Evolutionary conservation across 352 stramenopile species (phyloP), one percentile per base, ranked within the genome.

Genomic region (Phytophthora hybrid): DNA sequence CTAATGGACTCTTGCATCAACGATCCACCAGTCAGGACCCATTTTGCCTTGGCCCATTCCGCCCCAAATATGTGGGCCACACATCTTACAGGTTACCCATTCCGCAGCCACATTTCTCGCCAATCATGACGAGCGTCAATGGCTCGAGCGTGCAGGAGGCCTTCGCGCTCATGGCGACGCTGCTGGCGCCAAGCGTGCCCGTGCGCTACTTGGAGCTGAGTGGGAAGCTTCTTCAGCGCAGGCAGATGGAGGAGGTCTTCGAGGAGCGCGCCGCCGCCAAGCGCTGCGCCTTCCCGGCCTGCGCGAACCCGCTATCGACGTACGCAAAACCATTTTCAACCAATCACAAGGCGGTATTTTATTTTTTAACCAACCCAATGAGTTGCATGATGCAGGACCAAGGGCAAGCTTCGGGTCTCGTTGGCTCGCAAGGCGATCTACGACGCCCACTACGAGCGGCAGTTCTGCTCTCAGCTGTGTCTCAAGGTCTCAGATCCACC

Each of bases 231-330:
- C 78, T 96, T 51, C 90, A 95, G 76, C 85, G 83, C 21, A 81
- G 86, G 29, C 90, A 96, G 74, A 81, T 95, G 70, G 84, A 94
- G 69, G 89, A 87, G 5, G 84, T 96, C 23, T 95, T 95, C 63
- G 85, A 95, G 54, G 90, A 96, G 69, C 90, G 90, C 47, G 73
- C 83, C 1, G 79, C 90, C 37, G 87, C 92, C 54, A 76, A 66
- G 32, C 86, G 88, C 54, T 96, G 90, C 59, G 90, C 78, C 13
- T 92, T 94, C 56, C 90, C 90, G 21, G 64, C 79, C n/a, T 96
- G 90, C 58, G 76, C 74, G 63, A 90, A 92, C 29, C 63, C 56
- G 21, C 66, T 95, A 21, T 14, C 59, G 34, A 77, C 81, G 89
- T 92, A 57, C 60, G 85, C 14, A 41, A 41, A 32, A 9, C 56